Conservation (phyloP, 768 basidiomycete species). For the Botryobasidium botryosum region DNA sequence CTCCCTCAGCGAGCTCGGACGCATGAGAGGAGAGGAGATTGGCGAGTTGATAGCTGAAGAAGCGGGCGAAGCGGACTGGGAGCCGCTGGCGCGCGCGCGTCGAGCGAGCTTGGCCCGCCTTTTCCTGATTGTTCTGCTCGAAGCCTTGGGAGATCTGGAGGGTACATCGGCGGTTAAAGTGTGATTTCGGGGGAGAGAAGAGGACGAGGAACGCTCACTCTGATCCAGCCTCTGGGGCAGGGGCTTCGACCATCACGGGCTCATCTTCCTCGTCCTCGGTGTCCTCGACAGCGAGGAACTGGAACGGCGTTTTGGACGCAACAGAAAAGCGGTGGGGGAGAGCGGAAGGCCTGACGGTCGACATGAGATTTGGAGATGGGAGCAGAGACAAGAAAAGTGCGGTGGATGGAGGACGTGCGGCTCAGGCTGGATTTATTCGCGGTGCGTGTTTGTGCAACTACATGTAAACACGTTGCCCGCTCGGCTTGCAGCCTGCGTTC, state of each 20-base stretch:
- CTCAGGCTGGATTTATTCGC: not conserved
- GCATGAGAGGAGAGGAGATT: too few relatives aligned
- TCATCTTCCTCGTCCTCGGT: constrained; percentile 1
- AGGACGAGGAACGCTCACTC: not conserved
- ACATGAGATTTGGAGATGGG: not conserved
- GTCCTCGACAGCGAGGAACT: not conserved
- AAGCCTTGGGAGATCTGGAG: not conserved
- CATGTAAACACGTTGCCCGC: too few relatives aligned
- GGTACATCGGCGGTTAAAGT: constrained; percentile 5
- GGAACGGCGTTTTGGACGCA: constrained; percentile 2
- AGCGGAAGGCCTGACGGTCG: not conserved
- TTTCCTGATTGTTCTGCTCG: too few relatives aligned
- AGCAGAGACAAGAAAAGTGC: not conserved
- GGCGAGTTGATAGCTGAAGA: too few relatives aligned
- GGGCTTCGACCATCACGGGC: not conserved
- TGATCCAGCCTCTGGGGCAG: not conserved
- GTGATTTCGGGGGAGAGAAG: not conserved
- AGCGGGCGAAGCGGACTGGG: too few relatives aligned
- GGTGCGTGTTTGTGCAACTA: not conserved
- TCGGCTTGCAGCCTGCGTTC: too few relatives aligned
- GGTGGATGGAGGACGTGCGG: not conserved
- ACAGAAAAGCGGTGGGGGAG: not conserved
- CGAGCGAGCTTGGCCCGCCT: too few relatives aligned
- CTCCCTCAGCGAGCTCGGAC: too few relatives aligned
- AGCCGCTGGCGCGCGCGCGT: too few relatives aligned